Base-by-base conservation (phyloP, 2,329 filamentous ascomycete genomes). In the Fusarium oligoseptatum region DNA sequence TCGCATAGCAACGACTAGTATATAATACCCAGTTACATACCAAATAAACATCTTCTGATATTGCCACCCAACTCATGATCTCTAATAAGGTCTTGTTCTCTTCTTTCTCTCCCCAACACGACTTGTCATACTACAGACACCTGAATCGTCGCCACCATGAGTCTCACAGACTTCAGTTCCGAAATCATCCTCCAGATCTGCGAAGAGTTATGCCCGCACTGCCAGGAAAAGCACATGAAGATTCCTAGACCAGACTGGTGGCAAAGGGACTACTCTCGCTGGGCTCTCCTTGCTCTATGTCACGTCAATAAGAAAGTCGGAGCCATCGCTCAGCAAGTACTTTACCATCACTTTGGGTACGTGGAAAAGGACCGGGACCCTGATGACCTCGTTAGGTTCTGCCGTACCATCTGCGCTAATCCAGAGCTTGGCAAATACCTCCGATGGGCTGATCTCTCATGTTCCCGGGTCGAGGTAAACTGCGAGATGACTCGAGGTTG, bases 141-240 rank as follows among this genome's bases (percentile, higher is more conserved):
- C 4, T 3, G 29, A 2, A 24, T n/a, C 7, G 10, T 32, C 48
- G n/a, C 29, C 32, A 36, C 3, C 34, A 65, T 62, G 57, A n/a
- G 6, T 14, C 45, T 63, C 10, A 20, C 24, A n/a, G 0, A 52
- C 8, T 41, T 65, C 6, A 48, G n/a, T 6, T 1, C 24, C 4
- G 66, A 68, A 12, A 17, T 71, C 6, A 17, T 68, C 17, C 17
- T 62, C 1, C 24, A 57, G 22, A 70, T 65, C 9, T 73, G 39
- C 22, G 48, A 70, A 20, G 15, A 60, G 3, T 43, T 73, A 17
- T 73, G 71, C n/a, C 61, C 27, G 17, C 71, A 72, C 41, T 73
- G 69, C 20, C 15, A 32, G 12, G 61, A 66, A 7, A 60, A 60
- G 8, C 15, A 61, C 48, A 20, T 32, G 11, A 1, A 17, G 3